Conservation (phyloP, 352 stramenopile genomes). For the Elongisporangium senticosum region DNA sequence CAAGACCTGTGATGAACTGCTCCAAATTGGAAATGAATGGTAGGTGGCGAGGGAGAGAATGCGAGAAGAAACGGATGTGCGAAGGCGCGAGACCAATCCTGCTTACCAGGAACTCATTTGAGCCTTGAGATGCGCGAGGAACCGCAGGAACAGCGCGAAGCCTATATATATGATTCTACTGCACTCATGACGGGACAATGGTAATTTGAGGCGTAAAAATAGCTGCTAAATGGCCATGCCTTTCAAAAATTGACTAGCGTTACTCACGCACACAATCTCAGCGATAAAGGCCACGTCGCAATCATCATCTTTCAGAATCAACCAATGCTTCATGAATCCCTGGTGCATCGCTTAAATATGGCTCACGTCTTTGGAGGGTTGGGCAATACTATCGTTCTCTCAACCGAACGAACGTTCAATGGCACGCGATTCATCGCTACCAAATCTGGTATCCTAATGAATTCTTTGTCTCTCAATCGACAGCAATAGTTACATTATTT, state of each 20-base stretch:
- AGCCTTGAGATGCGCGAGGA: neutral
- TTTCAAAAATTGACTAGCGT: neutral
- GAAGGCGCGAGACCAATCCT: neutral
- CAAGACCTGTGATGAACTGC: neutral
- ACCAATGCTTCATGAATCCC: too few species aligned
- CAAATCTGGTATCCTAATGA: too few species aligned
- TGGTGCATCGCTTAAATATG: too few species aligned
- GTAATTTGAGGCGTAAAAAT: neutral
- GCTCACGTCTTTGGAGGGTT: too few species aligned
- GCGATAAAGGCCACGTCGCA: neutral
- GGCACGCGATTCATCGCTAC: too few species aligned
- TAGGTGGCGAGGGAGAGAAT: neutral
- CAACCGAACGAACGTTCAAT: too few species aligned
- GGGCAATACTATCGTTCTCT: too few species aligned
- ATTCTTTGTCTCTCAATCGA: too few species aligned
- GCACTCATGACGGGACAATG: neutral
- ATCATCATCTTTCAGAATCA: neutral
- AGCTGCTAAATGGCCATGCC: neutral
- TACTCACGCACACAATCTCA: neutral
- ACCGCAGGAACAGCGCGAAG: neutral
- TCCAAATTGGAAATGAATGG: neutral
- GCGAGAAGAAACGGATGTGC: neutral
- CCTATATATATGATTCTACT: neutral
- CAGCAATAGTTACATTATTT: too few species aligned
- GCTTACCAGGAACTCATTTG: neutral